These are phyloP conservation scores for Periconia sp. DNA, from an alignment of 2,329 filamentous ascomycete species.

Conservation along the genomic window DNA sequence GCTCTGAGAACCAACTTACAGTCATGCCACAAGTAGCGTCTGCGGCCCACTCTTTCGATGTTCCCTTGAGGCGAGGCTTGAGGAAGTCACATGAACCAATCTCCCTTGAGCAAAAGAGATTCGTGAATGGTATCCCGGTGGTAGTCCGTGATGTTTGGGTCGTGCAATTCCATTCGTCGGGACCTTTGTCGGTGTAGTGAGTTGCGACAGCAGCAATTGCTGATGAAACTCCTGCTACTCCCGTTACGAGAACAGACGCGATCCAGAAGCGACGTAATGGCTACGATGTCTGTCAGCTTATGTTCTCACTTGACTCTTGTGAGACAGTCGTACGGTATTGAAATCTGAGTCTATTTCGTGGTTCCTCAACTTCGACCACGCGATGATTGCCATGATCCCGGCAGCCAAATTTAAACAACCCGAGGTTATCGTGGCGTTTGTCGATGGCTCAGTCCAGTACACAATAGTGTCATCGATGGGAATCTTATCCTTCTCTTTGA, in stretches of 20 bases:
- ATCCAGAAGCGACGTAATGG: conserved; percentile 35
- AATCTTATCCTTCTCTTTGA: conserved; percentile 23
- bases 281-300: conserved; percentile 11
- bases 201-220: conserved; percentile 31
- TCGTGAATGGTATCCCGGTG: conserved; percentile 31
- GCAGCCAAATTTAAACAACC: conserved; percentile 32
- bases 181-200: conserved; percentile 32
- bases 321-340: conserved; percentile 21
- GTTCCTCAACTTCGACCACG: conserved; percentile 29
- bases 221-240: conserved; percentile 17
- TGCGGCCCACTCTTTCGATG: conserved; percentile 11
- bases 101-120: conserved; percentile 35
- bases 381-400: conserved; percentile 28
- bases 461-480: conserved; percentile 32
- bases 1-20: conserved; percentile 21
- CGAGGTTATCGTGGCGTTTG: conserved; percentile 34
- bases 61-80: conserved; percentile 16
- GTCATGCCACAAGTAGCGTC: conserved; percentile 31
- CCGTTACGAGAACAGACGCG: conserved; percentile 25
- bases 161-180: conserved; percentile 31
- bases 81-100: conserved; percentile 33
- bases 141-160: conserved; percentile 20
- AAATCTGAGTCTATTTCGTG: conserved; percentile 30
- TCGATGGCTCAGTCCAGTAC: conserved; percentile 28
- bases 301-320: neutral